Evolutionary conservation across 2,329 filamentous ascomycete species (phyloP).

Genomic region (Mariannaea sp.): DNA sequence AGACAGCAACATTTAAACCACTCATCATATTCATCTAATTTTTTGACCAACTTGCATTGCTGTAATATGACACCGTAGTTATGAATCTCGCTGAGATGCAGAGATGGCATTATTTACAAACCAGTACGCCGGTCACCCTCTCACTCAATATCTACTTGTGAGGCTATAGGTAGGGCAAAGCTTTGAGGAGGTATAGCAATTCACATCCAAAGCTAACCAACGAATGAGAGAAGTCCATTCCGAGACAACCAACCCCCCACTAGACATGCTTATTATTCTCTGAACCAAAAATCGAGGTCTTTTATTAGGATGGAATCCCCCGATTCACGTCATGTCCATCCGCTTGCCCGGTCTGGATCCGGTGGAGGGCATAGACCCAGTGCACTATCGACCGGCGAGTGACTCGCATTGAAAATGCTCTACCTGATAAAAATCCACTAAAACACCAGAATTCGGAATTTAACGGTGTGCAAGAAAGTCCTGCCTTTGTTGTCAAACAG

Average conservation of each 20-base stretch:
- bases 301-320: too few relatives aligned
- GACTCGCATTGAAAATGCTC: too few relatives aligned
- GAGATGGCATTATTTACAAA: not conserved
- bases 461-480: too few relatives aligned
- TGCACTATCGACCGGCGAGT: too few relatives aligned
- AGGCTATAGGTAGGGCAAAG: not conserved
- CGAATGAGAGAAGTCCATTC: not conserved
- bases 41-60: not conserved
- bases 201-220: not conserved
- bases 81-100: not conserved
- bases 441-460: too few relatives aligned
- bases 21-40: not conserved
- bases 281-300: too few relatives aligned
- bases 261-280: not conserved
- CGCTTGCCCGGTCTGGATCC: too few relatives aligned
- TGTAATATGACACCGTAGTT: not conserved
- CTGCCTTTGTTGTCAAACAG: too few relatives aligned
- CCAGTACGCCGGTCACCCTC: not conserved
- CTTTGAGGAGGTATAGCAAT: not conserved
- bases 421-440: too few relatives aligned
- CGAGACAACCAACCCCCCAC: not conserved
- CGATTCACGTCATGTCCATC: not conserved
- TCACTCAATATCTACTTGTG: not conserved
- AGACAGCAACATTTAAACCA: slow-evolving; percentile 1
- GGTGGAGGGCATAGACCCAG: too few relatives aligned